These are phyloP conservation scores for Litsea cubeba DNA, from an alignment of 164 flowering plant species.

Conservation along the genomic window DNA sequence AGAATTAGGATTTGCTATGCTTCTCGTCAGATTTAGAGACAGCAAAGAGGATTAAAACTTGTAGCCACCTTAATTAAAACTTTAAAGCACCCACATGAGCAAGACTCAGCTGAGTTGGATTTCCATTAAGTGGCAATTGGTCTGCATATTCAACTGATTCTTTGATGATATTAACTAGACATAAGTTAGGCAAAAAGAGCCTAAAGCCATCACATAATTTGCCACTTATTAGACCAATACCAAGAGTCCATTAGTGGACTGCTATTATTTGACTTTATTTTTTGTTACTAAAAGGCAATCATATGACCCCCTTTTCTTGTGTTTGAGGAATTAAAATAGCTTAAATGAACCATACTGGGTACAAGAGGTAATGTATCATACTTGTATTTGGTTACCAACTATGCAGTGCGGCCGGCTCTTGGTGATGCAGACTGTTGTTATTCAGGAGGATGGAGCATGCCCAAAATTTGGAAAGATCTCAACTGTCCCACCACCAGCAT, in stretches of 20 bases:
- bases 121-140: constrained; percentile 2
- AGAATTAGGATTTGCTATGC: neutral
- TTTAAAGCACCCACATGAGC: neutral
- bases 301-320: neutral
- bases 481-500: no score
- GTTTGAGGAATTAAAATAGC: neutral
- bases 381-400: neutral
- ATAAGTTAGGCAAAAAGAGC: neutral
- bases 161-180: neutral
- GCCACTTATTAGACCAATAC: neutral
- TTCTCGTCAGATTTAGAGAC: neutral
- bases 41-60: neutral
- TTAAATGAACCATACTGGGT: neutral
- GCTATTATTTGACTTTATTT: neutral
- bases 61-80: no score
- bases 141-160: neutral
- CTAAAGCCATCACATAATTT: neutral
- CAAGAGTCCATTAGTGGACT: neutral
- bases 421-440: neutral
- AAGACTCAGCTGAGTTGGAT: constrained; percentile 1
- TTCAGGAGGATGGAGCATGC: neutral
- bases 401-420: neutral
- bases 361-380: no score
- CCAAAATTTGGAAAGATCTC: neutral
- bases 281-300: neutral